phyloP scores from a whole-genome alignment of 2,329 filamentous ascomycete genomes.

The Clarireedia paspali region DNA sequence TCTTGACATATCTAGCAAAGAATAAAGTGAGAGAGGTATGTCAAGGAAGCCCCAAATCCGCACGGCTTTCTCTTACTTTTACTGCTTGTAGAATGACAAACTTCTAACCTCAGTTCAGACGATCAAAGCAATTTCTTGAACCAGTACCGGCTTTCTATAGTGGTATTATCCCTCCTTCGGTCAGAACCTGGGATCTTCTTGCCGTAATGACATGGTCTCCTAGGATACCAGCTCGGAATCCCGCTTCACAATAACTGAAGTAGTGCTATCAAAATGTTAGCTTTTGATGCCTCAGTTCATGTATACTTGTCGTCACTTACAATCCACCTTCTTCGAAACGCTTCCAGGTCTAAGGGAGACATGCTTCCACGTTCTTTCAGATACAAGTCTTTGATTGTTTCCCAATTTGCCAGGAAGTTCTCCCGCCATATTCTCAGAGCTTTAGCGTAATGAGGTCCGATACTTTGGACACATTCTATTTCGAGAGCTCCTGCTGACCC shows the following conservation, averaged over 20 bases:
- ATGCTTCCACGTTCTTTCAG: conserved; percentile 49
- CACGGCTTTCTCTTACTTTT: too few relatives aligned
- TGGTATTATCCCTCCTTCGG: not conserved
- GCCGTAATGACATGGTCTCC: conserved; percentile 38
- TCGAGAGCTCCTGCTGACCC: conserved; percentile 53
- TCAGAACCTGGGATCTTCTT: conserved; percentile 5
- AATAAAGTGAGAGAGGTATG: too few relatives aligned
- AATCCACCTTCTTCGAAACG: conserved; percentile 64
- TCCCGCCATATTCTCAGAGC: conserved; percentile 61
- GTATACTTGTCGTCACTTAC: conserved; percentile 29
- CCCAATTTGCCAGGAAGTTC: conserved; percentile 54
- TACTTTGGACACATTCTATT: conserved; percentile 58
- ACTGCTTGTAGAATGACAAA: too few relatives aligned
- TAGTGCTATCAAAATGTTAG: conserved; percentile 13
- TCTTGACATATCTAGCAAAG: too few relatives aligned
- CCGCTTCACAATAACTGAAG: conserved; percentile 12
- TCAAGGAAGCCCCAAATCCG: too few relatives aligned
- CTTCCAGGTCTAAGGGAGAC: conserved; percentile 30
- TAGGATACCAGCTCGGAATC: conserved; percentile 50
- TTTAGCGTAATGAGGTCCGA: conserved; percentile 63
- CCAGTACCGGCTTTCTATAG: not conserved
- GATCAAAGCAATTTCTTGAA: too few relatives aligned
- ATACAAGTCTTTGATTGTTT: conserved; percentile 42
- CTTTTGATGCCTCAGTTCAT: not conserved
- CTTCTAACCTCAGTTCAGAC: too few relatives aligned